Conservation (phyloP, 2,329 filamentous ascomycete species). For the Cordyceps farinosa region DNA sequence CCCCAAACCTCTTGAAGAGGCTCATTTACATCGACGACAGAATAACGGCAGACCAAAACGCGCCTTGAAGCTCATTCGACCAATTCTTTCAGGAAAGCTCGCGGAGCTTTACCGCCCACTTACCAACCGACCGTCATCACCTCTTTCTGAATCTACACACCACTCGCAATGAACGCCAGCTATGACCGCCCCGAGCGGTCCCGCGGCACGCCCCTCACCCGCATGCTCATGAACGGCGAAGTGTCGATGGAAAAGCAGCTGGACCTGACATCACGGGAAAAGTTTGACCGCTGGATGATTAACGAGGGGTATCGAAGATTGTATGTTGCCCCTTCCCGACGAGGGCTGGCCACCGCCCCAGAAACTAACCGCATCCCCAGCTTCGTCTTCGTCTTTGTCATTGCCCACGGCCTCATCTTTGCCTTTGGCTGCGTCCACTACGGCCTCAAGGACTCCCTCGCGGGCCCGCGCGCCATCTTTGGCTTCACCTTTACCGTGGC, state of each 20-base stretch:
- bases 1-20: conserved; percentile 5
- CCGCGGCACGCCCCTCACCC: conserved; percentile 77
- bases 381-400: conserved; percentile 72
- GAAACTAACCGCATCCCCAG: conserved; percentile 37
- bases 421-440: conserved; percentile 78
- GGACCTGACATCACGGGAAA: conserved; percentile 64
- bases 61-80: not conserved
- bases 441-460: conserved; percentile 70
- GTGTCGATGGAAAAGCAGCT: conserved; percentile 72
- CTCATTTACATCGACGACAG: not conserved
- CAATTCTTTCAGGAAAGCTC: not conserved
- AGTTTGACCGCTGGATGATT: conserved; percentile 83
- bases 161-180: not conserved
- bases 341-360: not conserved
- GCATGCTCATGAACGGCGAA: conserved; percentile 79
- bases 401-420: conserved; percentile 73
- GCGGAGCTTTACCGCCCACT: not conserved
- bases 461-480: conserved; percentile 62
- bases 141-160: not conserved
- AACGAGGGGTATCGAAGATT: conserved; percentile 81
- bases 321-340: conserved; percentile 44
- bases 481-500: conserved; percentile 75
- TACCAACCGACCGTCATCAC: not conserved
- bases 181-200: conserved; percentile 60
- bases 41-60: no score